Conservation (phyloP, 768 basidiomycete species). For the Boletus subcaerulescens region DNA sequence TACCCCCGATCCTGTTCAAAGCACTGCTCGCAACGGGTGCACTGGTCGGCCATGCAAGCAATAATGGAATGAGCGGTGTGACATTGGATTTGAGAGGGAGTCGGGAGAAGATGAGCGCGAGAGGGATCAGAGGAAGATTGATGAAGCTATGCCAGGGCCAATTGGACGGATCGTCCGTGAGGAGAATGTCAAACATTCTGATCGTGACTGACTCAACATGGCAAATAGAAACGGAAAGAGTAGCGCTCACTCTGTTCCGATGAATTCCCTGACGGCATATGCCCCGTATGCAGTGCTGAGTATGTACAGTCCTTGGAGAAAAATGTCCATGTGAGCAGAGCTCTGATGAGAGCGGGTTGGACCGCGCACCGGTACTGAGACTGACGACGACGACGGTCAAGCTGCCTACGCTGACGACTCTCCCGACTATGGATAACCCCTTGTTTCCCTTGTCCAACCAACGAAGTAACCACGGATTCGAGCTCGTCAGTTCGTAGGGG, state of each 20-base stretch:
- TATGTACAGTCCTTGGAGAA: slow-evolving; percentile 41
- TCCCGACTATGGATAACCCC: slow-evolving; percentile 48
- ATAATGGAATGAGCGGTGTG: slow-evolving; percentile 22
- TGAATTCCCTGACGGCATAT: slow-evolving; percentile 64
- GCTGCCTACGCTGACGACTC: slow-evolving; percentile 49
- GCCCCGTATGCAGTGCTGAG: slow-evolving; percentile 68
- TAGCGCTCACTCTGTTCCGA: slow-evolving; percentile 59
- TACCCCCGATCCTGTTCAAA: neutral
- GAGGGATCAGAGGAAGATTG: slow-evolving; percentile 70
- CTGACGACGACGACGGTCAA: slow-evolving; percentile 50
- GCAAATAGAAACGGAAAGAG: neutral
- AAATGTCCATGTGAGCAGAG: neutral
- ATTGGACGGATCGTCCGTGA: slow-evolving; percentile 64
- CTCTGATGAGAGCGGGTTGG: neutral
- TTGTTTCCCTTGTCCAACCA: slow-evolving; percentile 52
- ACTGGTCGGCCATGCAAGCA: slow-evolving; percentile 31
- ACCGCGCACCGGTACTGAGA: slow-evolving; percentile 57
- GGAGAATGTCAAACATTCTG: slow-evolving; percentile 60
- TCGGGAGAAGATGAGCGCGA: slow-evolving; percentile 64
- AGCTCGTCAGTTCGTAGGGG: slow-evolving; percentile 63
- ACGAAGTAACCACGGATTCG: slow-evolving; percentile 51
- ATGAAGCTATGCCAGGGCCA: slow-evolving; percentile 78
- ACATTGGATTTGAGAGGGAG: slow-evolving; percentile 37
- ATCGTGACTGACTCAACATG: neutral
- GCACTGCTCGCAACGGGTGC: slow-evolving; percentile 16